phyloP scores from a whole-genome alignment of 2,329 filamentous ascomycete species.

The Sclerotinia glacialis region DNA sequence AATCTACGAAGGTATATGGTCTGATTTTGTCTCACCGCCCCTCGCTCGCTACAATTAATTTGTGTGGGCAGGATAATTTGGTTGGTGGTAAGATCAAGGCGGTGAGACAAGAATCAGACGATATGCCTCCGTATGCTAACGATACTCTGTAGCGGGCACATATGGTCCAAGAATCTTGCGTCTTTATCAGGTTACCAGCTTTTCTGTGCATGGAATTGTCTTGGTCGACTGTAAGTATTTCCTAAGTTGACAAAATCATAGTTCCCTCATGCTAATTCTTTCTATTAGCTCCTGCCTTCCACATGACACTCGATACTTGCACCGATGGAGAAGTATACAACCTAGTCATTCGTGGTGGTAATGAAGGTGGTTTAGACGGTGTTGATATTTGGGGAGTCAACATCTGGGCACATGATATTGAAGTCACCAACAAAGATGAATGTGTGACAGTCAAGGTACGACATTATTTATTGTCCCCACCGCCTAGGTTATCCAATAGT shows the following conservation, averaged over 20 bases:
- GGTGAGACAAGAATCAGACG: no score
- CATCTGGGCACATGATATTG: slow-evolving; percentile 58
- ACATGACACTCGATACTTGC: slow-evolving; percentile 51
- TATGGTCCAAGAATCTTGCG: slow-evolving; percentile 32
- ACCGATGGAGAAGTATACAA: slow-evolving; percentile 54
- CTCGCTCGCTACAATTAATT: no score
- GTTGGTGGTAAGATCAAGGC: no score
- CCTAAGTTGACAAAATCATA: no score
- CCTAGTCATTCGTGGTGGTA: slow-evolving; percentile 52
- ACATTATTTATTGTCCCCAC: background rate
- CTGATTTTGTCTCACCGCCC: no score
- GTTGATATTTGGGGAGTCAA: slow-evolving; percentile 55
- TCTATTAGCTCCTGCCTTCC: slow-evolving; percentile 35
- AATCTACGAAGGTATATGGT: no score
- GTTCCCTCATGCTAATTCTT: slow-evolving; percentile 1
- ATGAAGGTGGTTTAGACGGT: slow-evolving; percentile 54
- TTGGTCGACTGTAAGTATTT: slow-evolving; percentile 30
- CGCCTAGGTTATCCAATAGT: no score
- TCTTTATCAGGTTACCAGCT: slow-evolving; percentile 27
- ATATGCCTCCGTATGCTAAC: background rate
- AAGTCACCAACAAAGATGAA: slow-evolving; percentile 62
- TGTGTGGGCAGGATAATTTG: no score
- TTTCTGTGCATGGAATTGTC: slow-evolving; percentile 33
- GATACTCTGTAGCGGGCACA: slow-evolving; percentile 11
- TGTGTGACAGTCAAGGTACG: slow-evolving; percentile 54